Evolutionary conservation across 768 basidiomycete genomes (phyloP).

Genomic region (Vararia minispora): DNA sequence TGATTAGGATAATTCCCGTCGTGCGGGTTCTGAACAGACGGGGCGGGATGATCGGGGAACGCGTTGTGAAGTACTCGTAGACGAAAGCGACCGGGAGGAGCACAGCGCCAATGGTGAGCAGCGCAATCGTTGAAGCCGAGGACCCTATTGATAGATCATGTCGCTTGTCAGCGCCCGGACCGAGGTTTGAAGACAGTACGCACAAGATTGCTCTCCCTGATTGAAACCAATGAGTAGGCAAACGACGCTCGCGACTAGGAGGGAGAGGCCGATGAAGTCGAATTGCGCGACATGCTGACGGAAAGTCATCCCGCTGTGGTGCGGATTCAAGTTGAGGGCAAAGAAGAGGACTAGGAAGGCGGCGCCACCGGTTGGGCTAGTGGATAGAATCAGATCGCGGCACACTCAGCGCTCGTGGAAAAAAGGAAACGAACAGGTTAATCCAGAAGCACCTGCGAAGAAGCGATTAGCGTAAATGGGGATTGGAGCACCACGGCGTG

Average conservation of each 20-base stretch:
- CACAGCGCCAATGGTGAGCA: constrained; percentile 46
- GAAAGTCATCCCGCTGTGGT: constrained; percentile 43
- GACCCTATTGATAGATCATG: constrained; percentile 32
- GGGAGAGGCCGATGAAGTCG: constrained; percentile 56
- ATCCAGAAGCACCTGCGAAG: constrained; percentile 59
- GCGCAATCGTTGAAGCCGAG: constrained; percentile 44
- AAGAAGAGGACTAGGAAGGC: constrained; percentile 52
- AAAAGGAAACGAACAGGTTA: constrained; percentile 40
- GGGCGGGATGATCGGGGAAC: constrained; percentile 64
- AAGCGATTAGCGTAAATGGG: constrained; percentile 1
- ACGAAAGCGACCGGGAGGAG: constrained; percentile 39
- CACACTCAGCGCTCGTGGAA: not conserved
- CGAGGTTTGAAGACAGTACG: too few species aligned
- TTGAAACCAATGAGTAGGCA: constrained; percentile 65
- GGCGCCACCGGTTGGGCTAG: constrained; percentile 63
- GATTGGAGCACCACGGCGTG: not conserved
- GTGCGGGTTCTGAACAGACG: constrained; percentile 77
- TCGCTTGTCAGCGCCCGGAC: not conserved
- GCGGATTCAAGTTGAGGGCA: constrained; percentile 76
- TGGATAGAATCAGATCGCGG: constrained; percentile 1
- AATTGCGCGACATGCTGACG: constrained; percentile 51
- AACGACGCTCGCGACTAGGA: constrained; percentile 57
- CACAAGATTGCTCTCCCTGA: constrained; percentile 52
- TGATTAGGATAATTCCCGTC: constrained; percentile 46
- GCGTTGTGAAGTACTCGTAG: constrained; percentile 50